Percentiles rank a stretch among this genome's conserved stretches.
These are phyloP conservation scores for Plasmodium inui DNA, from an alignment of 169 alveolate species.

Conservation along the genomic window DNA sequence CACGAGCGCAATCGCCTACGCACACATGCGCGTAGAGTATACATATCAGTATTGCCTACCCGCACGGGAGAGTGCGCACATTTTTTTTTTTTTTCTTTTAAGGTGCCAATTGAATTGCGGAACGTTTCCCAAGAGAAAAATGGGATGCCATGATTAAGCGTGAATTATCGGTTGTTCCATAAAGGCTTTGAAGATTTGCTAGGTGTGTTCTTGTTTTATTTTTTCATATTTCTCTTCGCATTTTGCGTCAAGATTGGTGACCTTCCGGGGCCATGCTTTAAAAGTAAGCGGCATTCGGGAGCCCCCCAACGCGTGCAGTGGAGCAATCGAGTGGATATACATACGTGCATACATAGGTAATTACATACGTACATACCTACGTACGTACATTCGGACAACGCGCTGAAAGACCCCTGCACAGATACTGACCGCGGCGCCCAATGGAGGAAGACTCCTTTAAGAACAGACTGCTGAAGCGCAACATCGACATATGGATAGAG, in stretches of 20 bases:
- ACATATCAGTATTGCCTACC: neutral
- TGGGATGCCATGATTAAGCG: neutral
- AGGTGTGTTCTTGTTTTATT: neutral
- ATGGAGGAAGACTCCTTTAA: constrained; percentile 71
- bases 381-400: neutral
- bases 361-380: neutral
- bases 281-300: neutral
- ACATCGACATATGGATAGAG: constrained; percentile 94
- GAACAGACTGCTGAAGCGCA: constrained; percentile 74
- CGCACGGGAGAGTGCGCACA: neutral
- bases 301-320: neutral
- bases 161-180: constrained; percentile 3
- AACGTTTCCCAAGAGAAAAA: neutral
- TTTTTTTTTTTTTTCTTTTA: neutral
- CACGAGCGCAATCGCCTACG: neutral
- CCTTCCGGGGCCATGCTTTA: neutral
- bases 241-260: neutral
- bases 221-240: neutral
- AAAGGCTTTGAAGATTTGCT: neutral
- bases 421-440: neutral
- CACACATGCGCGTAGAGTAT: neutral
- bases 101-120: neutral
- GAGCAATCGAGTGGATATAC: neutral
- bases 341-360: neutral
- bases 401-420: neutral